Conservation (phyloP, 2,329 filamentous ascomycete species). For the Nigrospora oryzae region DNA sequence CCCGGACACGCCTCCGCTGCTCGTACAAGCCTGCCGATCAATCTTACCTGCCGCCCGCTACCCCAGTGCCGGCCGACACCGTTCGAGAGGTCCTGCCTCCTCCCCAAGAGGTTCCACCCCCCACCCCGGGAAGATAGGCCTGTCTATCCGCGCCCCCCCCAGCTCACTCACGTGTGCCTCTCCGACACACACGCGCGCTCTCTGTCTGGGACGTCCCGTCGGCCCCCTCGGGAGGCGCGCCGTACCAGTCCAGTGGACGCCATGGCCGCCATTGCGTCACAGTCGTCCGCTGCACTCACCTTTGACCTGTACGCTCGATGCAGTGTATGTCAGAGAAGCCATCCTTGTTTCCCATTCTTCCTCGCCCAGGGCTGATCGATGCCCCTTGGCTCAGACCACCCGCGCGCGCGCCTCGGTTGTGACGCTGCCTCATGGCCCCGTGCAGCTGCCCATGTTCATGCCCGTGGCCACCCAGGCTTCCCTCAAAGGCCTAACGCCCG, state of each 20-base stretch:
- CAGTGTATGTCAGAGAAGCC: conserved; percentile 52
- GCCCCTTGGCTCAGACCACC: conserved; percentile 59
- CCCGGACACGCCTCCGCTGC: no score
- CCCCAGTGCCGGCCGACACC: no score
- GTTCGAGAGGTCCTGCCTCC: no score
- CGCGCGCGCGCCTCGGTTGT: conserved; percentile 86
- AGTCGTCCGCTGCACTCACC: conserved; percentile 55
- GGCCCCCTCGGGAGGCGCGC: not conserved
- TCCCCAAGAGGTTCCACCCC: no score
- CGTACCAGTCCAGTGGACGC: conserved; percentile 27
- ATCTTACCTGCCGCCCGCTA: no score
- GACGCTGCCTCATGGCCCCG: conserved; percentile 82
- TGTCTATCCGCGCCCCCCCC: no score
- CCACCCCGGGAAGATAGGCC: no score
- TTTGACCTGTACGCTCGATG: conserved; percentile 74
- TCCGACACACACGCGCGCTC: no score
- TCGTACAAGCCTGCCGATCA: no score
- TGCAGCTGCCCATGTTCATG: conserved; percentile 94
- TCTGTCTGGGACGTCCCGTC: no score
- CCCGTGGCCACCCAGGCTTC: conserved; percentile 96
- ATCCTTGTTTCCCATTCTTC: not conserved
- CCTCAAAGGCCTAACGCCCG: conserved; percentile 85
- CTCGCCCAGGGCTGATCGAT: not conserved
- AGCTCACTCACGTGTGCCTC: no score
- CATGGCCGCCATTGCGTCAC: conserved; percentile 43